These are phyloP conservation scores for Calendula officinalis DNA, from an alignment of 129 eudicot species.

Conservation along the genomic window DNA sequence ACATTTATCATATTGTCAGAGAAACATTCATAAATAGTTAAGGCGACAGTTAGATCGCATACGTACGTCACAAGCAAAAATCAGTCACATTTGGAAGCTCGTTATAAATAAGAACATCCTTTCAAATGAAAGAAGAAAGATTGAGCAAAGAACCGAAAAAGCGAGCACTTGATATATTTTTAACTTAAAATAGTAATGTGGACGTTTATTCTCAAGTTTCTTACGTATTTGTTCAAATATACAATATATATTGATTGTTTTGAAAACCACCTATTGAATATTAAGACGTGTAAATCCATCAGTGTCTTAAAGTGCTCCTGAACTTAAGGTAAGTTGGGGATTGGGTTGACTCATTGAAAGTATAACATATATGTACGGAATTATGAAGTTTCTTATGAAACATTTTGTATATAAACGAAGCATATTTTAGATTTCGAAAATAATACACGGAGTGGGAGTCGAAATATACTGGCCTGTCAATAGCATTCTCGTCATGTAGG, in stretches of 20 bases:
- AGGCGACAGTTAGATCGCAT: no score
- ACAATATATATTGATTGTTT: background rate
- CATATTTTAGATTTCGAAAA: background rate
- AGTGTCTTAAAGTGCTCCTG: conserved; percentile 24
- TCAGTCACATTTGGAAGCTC: no score
- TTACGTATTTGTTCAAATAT: conserved; percentile 14
- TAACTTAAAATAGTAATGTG: no score
- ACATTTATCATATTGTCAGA: background rate
- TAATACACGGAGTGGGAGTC: no score
- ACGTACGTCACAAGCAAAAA: no score
- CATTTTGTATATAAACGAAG: background rate
- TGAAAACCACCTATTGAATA: background rate
- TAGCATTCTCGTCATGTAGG: no score
- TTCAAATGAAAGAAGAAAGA: no score
- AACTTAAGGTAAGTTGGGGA: conserved; percentile 18
- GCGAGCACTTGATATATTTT: no score
- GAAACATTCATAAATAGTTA: no score
- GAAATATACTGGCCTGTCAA: no score
- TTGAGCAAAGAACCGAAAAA: no score
- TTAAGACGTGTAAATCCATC: conserved; percentile 26
- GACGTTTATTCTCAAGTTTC: conserved; percentile 1
- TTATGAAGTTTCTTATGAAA: background rate
- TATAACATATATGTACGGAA: conserved; percentile 5
- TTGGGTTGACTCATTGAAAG: conserved; percentile 10
- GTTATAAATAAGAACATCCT: no score